Conservation (phyloP, 176 grass and related monocot genomes). For the Cocos nucifera region DNA sequence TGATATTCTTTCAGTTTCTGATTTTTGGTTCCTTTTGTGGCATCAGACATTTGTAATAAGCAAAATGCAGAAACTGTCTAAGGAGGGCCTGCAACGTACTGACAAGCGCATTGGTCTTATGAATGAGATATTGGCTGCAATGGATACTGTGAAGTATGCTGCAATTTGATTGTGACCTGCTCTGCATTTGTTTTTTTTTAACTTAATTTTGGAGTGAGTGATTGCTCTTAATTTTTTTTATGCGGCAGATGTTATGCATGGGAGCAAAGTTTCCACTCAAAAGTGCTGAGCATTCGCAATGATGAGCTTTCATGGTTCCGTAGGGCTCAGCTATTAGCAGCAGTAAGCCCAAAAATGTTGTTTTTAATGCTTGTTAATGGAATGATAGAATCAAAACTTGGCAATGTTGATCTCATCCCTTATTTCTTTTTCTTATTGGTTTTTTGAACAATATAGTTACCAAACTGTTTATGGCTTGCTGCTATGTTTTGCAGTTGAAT, state of each 20-base stretch:
- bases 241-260: conserved; percentile 87
- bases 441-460: too few relatives aligned
- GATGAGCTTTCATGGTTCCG: conserved; percentile 98
- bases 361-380: background rate
- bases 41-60: conserved; percentile 79
- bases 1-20: too few relatives aligned
- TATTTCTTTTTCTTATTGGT: background rate
- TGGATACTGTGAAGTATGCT: conserved; percentile 99
- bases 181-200: background rate
- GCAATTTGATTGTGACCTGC: conserved; percentile 9
- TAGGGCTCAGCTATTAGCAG: conserved; percentile 74
- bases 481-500: conserved; percentile 70
- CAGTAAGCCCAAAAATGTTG: conserved; percentile 34
- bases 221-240: conserved; percentile 4
- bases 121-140: conserved; percentile 99
- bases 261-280: conserved; percentile 98
- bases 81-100: conserved; percentile 91
- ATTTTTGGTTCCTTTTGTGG: conserved; percentile 11
- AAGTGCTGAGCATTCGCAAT: conserved; percentile 81
- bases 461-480: conserved; percentile 12
- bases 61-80: conserved; percentile 94
- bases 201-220: background rate
- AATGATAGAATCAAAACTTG: background rate
- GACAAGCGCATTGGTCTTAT: conserved; percentile 95
- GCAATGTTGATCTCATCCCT: conserved; percentile 5